A percentile compares a stretch with the other conserved stretches of the same genome.
These are phyloP conservation scores for Diaporthe citri DNA, from an alignment of 2,329 filamentous ascomycete species.

Conservation along the genomic window DNA sequence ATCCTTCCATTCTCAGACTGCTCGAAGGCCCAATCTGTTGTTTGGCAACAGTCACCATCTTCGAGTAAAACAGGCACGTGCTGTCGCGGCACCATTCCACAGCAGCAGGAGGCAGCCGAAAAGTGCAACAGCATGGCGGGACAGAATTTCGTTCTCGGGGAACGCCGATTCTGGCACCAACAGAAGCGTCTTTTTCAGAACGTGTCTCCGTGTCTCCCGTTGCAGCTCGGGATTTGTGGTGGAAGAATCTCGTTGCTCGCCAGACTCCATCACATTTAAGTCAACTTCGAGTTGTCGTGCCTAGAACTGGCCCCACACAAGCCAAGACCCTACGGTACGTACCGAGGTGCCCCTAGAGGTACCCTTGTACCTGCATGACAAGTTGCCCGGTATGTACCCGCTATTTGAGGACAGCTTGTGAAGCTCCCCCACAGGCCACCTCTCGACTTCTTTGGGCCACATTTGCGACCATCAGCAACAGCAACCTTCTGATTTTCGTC, in stretches of 20 bases:
- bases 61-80: background rate
- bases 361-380: background rate
- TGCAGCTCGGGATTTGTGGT: background rate
- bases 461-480: background rate
- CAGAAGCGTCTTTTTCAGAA: no score
- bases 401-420: constrained; percentile 34
- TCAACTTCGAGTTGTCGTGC: background rate
- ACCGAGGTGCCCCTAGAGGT: background rate
- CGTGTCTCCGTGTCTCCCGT: no score
- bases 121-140: background rate
- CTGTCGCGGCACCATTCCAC: constrained; percentile 4
- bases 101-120: background rate
- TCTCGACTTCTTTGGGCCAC: constrained; percentile 12
- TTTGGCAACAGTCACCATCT: background rate
- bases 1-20: background rate
- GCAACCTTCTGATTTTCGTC: background rate
- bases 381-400: constrained; percentile 16
- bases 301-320: background rate
- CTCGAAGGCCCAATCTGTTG: no score
- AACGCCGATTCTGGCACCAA: background rate
- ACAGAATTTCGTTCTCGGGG: no score
- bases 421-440: constrained; percentile 28
- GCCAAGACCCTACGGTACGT: background rate
- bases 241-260: background rate
- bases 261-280: background rate